These are phyloP conservation scores for Beauveria sp. DNA, from an alignment of 2,329 filamentous ascomycete species.

Conservation along the genomic window DNA sequence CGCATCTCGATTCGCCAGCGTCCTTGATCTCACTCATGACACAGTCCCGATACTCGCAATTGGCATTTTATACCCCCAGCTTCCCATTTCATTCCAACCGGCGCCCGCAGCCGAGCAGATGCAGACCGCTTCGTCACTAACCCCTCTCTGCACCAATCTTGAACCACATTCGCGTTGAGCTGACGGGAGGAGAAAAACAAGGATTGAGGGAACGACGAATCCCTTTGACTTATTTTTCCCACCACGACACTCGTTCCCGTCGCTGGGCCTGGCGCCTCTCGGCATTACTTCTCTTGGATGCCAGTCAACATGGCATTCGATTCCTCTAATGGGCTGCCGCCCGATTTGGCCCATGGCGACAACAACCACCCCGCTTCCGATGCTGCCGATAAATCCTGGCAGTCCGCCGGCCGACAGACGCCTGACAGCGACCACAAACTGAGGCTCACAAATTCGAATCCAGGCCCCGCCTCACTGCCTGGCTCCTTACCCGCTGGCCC, in stretches of 20 bases:
- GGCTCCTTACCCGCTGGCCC: slow-evolving; percentile 11
- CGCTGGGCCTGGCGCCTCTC: not conserved
- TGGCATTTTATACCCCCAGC: slow-evolving; percentile 6
- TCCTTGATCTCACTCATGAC: not conserved
- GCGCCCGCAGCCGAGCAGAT: slow-evolving; percentile 11
- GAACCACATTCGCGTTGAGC: slow-evolving; percentile 9
- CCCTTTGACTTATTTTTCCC: not conserved
- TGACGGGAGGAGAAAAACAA: not conserved
- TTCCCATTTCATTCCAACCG: not conserved
- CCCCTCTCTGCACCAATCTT: slow-evolving; percentile 9
- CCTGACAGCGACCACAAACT: slow-evolving; percentile 29
- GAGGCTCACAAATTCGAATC: slow-evolving; percentile 28
- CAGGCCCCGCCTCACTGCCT: slow-evolving; percentile 23
- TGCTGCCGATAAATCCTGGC: slow-evolving; percentile 27
- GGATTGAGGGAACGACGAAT: not conserved
- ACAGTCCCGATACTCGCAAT: slow-evolving; percentile 1
- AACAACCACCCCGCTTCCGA: slow-evolving; percentile 20
- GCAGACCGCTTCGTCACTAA: slow-evolving; percentile 11
- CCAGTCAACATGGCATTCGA: slow-evolving; percentile 36
- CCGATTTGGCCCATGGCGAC: slow-evolving; percentile 29
- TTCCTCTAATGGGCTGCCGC: slow-evolving; percentile 35
- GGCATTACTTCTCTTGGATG: not conserved
- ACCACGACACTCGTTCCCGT: not conserved
- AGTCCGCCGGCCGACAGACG: slow-evolving; percentile 29
- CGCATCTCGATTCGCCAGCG: not conserved